A percentile compares a stretch with the other conserved stretches of the same genome.
Evolutionary conservation across 2,329 filamentous ascomycete genomes (phyloP).

Genomic region (Parastagonospora nodorum): DNA sequence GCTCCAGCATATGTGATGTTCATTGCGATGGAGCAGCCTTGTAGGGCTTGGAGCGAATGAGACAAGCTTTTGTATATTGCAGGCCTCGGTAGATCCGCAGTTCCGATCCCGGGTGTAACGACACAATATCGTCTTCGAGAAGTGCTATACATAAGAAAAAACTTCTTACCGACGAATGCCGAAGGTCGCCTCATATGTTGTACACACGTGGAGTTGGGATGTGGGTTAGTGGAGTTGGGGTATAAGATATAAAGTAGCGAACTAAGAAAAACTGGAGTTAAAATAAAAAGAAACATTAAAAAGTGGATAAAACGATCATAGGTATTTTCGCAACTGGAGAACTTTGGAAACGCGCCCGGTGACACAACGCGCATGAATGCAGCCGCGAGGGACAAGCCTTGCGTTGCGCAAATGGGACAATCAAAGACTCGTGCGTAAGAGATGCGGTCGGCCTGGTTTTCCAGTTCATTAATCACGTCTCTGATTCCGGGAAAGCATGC

Average conservation of each 20-base stretch:
- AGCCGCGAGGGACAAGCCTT: too few relatives aligned
- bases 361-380: too few relatives aligned
- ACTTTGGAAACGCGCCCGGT: too few relatives aligned
- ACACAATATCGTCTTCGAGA: constrained; percentile 2
- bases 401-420: too few relatives aligned
- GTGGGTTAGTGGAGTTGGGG: too few relatives aligned
- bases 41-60: constrained; percentile 6
- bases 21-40: not conserved
- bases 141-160: not conserved
- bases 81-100: constrained; percentile 2
- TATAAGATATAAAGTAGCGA: not conserved
- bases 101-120: constrained; percentile 7
- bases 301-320: too few relatives aligned
- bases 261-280: not conserved
- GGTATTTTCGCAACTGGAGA: too few relatives aligned
- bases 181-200: not conserved
- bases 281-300: too few relatives aligned
- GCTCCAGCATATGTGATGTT: not conserved
- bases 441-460: not conserved
- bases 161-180: constrained; percentile 1
- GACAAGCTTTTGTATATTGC: constrained; percentile 5
- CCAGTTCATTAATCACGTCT: constrained; percentile 1
- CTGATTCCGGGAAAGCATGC: constrained; percentile 4
- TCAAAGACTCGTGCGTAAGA: too few relatives aligned
- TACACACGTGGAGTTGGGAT: not conserved